phyloP scores from a whole-genome alignment of 2,329 filamentous ascomycete genomes.

The Fonsecaea multimorphosa region DNA sequence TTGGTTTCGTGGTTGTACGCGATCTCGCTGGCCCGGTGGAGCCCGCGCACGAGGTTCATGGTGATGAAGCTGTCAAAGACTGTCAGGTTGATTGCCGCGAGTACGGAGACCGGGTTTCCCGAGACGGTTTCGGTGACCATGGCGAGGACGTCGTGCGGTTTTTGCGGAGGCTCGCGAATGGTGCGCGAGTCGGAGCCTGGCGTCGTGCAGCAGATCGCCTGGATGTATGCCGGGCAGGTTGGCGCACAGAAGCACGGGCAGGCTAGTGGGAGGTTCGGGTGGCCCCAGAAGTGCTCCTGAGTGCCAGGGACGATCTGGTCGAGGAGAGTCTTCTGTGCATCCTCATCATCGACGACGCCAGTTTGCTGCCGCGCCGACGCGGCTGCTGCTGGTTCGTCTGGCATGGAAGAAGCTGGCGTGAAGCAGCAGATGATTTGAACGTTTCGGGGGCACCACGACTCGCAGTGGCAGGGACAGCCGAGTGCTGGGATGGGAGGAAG shows the following conservation, averaged over 20 bases:
- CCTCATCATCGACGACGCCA: background rate
- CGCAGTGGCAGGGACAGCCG: slow-evolving; percentile 28
- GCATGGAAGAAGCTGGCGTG: background rate
- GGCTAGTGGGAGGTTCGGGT: background rate
- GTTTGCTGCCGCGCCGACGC: background rate
- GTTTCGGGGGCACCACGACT: slow-evolving; percentile 12
- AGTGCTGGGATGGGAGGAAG: slow-evolving; percentile 19
- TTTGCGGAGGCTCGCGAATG: background rate
- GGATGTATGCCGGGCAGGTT: slow-evolving; percentile 27
- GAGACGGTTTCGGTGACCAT: slow-evolving; percentile 17
- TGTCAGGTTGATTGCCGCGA: slow-evolving; percentile 26
- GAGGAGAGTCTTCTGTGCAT: slow-evolving; percentile 4
- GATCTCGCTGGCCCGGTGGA: slow-evolving; percentile 24
- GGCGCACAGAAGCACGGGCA: slow-evolving; percentile 25
- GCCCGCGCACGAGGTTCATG: slow-evolving; percentile 29
- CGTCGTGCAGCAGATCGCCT: slow-evolving; percentile 30
- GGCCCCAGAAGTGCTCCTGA: slow-evolving; percentile 1
- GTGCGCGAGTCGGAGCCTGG: slow-evolving; percentile 11
- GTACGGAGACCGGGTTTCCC: slow-evolving; percentile 24
- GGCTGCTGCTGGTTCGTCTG: slow-evolving; percentile 1
- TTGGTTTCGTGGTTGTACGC: slow-evolving; percentile 42
- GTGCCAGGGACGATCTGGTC: slow-evolving; percentile 8
- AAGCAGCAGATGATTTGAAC: slow-evolving; percentile 26
- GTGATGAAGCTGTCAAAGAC: slow-evolving; percentile 32
- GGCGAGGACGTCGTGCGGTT: slow-evolving; percentile 16